phyloP scores from a whole-genome alignment of 2,329 filamentous ascomycete species.

The Trichoderma harzianum region DNA sequence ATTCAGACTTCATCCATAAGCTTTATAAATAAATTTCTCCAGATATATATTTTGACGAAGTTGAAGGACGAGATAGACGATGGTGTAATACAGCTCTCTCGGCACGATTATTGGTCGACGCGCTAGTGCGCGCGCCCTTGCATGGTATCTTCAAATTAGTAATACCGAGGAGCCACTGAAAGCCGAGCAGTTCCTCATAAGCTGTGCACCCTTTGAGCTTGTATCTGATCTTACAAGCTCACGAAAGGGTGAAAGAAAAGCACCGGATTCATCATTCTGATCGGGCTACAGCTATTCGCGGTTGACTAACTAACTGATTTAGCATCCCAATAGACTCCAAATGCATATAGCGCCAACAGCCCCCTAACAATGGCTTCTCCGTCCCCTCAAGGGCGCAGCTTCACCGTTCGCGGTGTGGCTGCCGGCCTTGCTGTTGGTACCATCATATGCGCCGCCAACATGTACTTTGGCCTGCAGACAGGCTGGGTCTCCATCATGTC shows the following conservation, averaged over 20 bases:
- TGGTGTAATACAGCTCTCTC: not conserved
- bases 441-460: constrained; percentile 93
- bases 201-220: not conserved
- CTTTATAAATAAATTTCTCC: not conserved
- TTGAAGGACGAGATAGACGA: not conserved
- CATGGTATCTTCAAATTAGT: not conserved
- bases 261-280: not conserved
- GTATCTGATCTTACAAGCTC: not conserved
- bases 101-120: not conserved
- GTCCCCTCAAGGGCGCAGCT: constrained; percentile 57
- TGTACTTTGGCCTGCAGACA: constrained; percentile 97
- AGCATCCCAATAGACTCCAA: not conserved
- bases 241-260: not conserved
- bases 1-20: not conserved
- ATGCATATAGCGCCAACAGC: not conserved
- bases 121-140: not conserved
- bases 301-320: not conserved
- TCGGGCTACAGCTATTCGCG: not conserved
- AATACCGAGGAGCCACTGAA: not conserved
- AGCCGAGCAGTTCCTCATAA: not conserved
- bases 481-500: constrained; percentile 77
- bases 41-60: not conserved
- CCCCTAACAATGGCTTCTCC: constrained; percentile 23
- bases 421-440: constrained; percentile 82
- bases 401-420: constrained; percentile 76